phyloP scores from a whole-genome alignment of 305 asterid species.

The Salvia sclarea region DNA sequence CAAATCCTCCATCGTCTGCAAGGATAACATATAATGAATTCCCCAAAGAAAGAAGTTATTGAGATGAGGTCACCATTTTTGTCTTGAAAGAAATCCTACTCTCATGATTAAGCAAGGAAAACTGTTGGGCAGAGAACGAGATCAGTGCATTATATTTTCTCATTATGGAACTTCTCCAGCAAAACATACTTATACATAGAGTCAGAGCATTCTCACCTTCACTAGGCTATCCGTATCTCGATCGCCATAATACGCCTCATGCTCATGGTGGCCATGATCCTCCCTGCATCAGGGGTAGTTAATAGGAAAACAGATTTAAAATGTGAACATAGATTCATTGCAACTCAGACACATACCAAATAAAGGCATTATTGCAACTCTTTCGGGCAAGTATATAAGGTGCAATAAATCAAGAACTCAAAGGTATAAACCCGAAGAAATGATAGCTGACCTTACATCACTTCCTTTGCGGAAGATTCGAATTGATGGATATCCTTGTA shows the following conservation, averaged over 20 bases:
- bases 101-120: slow-evolving; percentile 22
- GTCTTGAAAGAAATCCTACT: neutral
- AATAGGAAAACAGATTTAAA: slow-evolving; percentile 16
- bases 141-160: slow-evolving; percentile 25
- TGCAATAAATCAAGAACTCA: slow-evolving; percentile 12
- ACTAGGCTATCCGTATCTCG: slow-evolving; percentile 87
- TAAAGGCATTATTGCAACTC: slow-evolving; percentile 22
- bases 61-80: slow-evolving; percentile 10
- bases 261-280: slow-evolving; percentile 88
- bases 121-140: neutral
- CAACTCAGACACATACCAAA: neutral
- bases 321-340: neutral
- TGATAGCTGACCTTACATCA: slow-evolving; percentile 63
- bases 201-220: slow-evolving; percentile 55
- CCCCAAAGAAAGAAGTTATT: slow-evolving; percentile 14
- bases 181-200: slow-evolving; percentile 18
- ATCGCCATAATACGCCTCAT: slow-evolving; percentile 97
- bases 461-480: slow-evolving; percentile 93
- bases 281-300: slow-evolving; percentile 50
- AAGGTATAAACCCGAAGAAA: slow-evolving; percentile 10
- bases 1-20: slow-evolving; percentile 88
- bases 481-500: slow-evolving; percentile 95
- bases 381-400: slow-evolving; percentile 4
- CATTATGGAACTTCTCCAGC: slow-evolving; percentile 24
- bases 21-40: slow-evolving; percentile 30